Conservation (phyloP, 257 asterid species). For the Nicotiana undulata region DNA sequence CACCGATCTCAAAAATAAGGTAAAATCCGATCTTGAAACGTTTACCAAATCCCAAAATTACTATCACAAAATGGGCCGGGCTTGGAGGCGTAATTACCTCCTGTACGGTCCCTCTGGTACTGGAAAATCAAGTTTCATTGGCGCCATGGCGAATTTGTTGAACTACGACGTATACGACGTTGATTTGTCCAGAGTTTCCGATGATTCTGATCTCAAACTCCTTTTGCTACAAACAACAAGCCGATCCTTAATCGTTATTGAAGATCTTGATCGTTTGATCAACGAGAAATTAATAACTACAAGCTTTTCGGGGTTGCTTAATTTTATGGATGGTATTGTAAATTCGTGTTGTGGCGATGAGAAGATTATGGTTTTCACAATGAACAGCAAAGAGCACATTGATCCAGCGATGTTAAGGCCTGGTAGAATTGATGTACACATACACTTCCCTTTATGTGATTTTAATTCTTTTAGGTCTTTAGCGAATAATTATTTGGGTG, state of each 20-base stretch:
- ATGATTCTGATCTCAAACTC: slow-evolving; percentile 65
- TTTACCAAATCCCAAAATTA: slow-evolving; percentile 70
- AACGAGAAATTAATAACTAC: slow-evolving; percentile 39
- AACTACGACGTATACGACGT: slow-evolving; percentile 71
- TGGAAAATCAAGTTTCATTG: slow-evolving; percentile 73
- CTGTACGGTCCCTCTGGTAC: slow-evolving; percentile 80
- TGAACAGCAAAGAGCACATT: slow-evolving; percentile 58
- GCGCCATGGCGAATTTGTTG: slow-evolving; percentile 71
- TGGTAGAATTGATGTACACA: slow-evolving; percentile 75
- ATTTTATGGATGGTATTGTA: slow-evolving; percentile 86
- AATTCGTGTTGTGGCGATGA: slow-evolving; percentile 78
- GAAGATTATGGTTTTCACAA: slow-evolving; percentile 69
- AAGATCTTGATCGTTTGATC: slow-evolving; percentile 72
- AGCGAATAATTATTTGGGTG: slow-evolving; percentile 68
- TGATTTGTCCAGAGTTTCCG: slow-evolving; percentile 45
- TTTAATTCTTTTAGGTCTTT: slow-evolving; percentile 58
- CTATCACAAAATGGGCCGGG: slow-evolving; percentile 75
- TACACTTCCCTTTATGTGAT: slow-evolving; percentile 76
- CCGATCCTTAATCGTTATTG: slow-evolving; percentile 61
- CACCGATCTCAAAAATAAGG: slow-evolving; percentile 63
- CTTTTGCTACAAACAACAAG: slow-evolving; percentile 63
- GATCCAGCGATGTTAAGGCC: slow-evolving; percentile 64
- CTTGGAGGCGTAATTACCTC: slow-evolving; percentile 83
- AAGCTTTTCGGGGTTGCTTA: slow-evolving; percentile 57
- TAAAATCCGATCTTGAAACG: slow-evolving; percentile 66